phyloP scores from a whole-genome alignment of 2,329 filamentous ascomycete genomes.

The Chrysoporthe cubensis region DNA sequence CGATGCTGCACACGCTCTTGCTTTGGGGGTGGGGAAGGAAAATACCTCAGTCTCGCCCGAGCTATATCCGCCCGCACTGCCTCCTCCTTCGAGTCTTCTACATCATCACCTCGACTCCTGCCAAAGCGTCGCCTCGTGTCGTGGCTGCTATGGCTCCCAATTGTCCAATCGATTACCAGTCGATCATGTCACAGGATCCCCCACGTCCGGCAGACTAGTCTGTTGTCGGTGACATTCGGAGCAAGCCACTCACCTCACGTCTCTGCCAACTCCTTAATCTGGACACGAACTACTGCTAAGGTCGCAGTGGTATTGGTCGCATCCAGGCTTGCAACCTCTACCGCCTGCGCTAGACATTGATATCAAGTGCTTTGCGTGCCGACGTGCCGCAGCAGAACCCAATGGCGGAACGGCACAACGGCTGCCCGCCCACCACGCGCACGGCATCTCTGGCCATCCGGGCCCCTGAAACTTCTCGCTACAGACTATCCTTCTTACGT shows the following conservation, averaged over 20 bases:
- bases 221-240: background rate
- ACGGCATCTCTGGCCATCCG: conserved; percentile 16
- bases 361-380: conserved; percentile 11
- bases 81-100: conserved; percentile 1
- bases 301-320: conserved; percentile 5
- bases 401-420: conserved; percentile 1
- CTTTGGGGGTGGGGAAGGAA: too few relatives aligned
- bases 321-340: background rate
- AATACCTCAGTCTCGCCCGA: background rate
- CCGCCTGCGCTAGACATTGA: background rate
- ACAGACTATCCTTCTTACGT: conserved; percentile 4
- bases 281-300: conserved; percentile 10
- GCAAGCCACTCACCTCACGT: background rate
- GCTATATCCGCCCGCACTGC: conserved; percentile 2
- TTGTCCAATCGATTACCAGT: background rate
- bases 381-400: conserved; percentile 2
- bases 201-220: background rate
- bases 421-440: background rate
- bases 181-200: background rate
- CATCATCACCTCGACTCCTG: background rate
- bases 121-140: background rate
- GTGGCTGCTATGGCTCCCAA: background rate
- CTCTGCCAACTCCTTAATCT: background rate
- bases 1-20: too few relatives aligned
- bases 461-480: conserved; percentile 21